Evolutionary conservation across 768 basidiomycete genomes (phyloP), one percentile per base, ranked within the genome.

Genomic region (Mycena vitilis): DNA sequence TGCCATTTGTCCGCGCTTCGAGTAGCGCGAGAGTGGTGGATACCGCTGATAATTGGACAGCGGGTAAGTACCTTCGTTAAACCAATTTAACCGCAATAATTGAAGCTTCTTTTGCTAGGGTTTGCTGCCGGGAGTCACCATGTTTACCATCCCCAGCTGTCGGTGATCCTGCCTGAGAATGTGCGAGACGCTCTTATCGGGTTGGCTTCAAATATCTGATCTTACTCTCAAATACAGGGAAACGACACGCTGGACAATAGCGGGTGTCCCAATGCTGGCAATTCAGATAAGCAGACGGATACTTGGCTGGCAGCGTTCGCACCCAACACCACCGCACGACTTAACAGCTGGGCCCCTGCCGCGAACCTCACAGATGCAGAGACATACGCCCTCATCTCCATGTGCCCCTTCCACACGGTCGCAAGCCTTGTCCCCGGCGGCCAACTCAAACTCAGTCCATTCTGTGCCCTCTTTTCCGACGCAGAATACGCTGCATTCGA

Each of bases 321-420:
- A 0, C 80, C 85, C 0, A 78, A 85, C 0, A 88, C 93, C 47
- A 86, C 86, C 0, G 76, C 80, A 1, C 86, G 89, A 23, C 79
- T 96, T 25, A 91, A 92, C 71, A 36, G 73, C 18, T 84, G 83
- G 36, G 87, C 91, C 0, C 88, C 88, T 2, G 91, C 89, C 25
- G 90, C 90, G 1, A 82, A 86, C 22, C 77, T 97, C 23, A 82
- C 80, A 0, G 72, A 84, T 15, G 64, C 71, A 3, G 92, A 96
- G 69, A 79, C 89, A 1, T 80, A 82, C 59, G 82, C 81, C 63
- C 81, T 96, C 38, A 87, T 94, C 76, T 85, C 88, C 2, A 80
- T 96, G 52, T 96, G 95, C 74, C 85, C 93, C 0, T 95, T 96
- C 73, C 92, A 95, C 73, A 91, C 87, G 18, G 82, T 87, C 60